A percentile compares a stretch with the other conserved stretches of the same genome.
phyloP scores from a whole-genome alignment of 1,139 yeast species.

The Blastobotrys proliferans region DNA sequence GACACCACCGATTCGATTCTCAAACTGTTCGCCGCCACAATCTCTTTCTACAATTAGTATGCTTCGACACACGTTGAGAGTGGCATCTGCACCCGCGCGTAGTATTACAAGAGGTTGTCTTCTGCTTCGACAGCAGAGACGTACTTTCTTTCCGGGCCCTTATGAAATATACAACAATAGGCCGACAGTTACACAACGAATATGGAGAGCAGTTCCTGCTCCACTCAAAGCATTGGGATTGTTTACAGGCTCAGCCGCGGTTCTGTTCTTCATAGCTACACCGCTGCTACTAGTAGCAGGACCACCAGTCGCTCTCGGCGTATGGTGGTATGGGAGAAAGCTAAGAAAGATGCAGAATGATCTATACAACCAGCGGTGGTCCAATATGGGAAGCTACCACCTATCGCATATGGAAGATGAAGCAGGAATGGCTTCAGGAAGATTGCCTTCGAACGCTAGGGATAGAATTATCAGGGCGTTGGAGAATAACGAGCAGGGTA shows the following conservation, averaged over 20 bases:
- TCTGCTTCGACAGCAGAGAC: neutral
- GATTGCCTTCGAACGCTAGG: constrained; percentile 18
- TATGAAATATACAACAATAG: constrained; percentile 13
- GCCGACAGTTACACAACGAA: constrained; percentile 8
- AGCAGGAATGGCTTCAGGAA: constrained; percentile 13
- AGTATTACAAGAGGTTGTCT: neutral
- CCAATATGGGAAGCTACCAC: constrained; percentile 27
- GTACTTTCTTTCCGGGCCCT: constrained; percentile 5
- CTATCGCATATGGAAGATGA: constrained; percentile 16
- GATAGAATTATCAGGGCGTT: constrained; percentile 25
- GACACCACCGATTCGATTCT: too few species aligned
- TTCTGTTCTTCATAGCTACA: constrained; percentile 24
- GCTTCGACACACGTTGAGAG: neutral
- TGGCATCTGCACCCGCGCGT: neutral
- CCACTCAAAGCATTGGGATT: constrained; percentile 19
- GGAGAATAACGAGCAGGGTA: constrained; percentile 24
- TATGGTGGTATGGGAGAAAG: constrained; percentile 23
- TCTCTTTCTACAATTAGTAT: too few species aligned
- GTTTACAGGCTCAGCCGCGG: constrained; percentile 21
- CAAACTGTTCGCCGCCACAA: too few species aligned
- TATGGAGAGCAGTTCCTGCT: constrained; percentile 15
- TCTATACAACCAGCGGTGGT: constrained; percentile 28
- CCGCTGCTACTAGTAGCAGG: constrained; percentile 23
- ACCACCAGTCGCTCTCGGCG: constrained; percentile 25
- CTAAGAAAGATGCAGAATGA: constrained; percentile 17